Evolutionary conservation across 2,329 filamentous ascomycete species (phyloP), one percentile per base, ranked within the genome.

Genomic region (Neofusicoccum kwambonambiense): DNA sequence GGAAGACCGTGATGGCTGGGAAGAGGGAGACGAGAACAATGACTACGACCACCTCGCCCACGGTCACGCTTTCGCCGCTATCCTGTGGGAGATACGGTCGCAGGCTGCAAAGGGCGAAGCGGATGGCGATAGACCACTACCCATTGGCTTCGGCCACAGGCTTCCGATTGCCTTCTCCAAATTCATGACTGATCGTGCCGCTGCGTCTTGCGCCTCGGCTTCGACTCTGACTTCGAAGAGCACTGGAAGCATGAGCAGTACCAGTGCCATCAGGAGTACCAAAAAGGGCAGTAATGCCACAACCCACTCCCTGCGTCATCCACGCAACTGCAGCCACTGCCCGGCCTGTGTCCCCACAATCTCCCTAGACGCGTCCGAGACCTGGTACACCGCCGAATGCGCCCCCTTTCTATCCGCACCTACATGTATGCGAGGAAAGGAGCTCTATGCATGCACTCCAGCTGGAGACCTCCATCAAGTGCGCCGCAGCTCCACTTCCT

Each of bases 21-120:
- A 7, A 72, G 4, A 73, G 73, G 47, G 70, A 69, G 0, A 70
- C 66, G 27, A 78, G 79, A 41, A 75, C 73, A 1, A 45, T 8
- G 13, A 34, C n/a, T 22, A 45, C 2, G 39, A 34, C 3, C 71
- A 78, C 8, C 68, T 81, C 27, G 67, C 67, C 35, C 78, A 81
- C 65, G 76, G 73, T 1, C 62, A 75, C 3, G 76, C 78, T 44
- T 80, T 80, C 56, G 76, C 75, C n/a, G 76, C 78, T 52, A 70
- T 81, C 60, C 68, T 79, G 65, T 70, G 70, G 50, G 73, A 76
- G 2, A 77, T 80, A 65, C 74, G 71, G 62, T 73, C 76, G 27
- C 70, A 50, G n/a, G 58, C 47, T 79, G 12, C 71, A 67, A 64
- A 72, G 37, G 37, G 66, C 49, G 31, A 68, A 64, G 7, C 3